Evolutionary conservation across 805 yeast species (phyloP), one percentile per base, ranked within the genome.

Genomic region (Saccharomycopsis oosterbeekiorum): DNA sequence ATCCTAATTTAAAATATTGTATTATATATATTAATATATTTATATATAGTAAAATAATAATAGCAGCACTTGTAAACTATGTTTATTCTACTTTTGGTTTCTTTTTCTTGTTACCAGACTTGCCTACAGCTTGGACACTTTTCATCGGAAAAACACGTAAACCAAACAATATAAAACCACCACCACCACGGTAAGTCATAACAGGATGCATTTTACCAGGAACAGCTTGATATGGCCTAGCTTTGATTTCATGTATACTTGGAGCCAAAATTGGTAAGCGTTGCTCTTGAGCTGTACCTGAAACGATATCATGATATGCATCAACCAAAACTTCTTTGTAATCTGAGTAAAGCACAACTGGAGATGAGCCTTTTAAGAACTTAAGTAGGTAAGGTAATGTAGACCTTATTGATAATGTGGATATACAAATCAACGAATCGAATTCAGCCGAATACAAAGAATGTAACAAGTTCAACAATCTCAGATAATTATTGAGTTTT

Each of bases 171-270:
- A 94, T 71, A 71, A 84, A 93, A 0, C 99, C 99, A 40, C 97
- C 98, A 62, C 87, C 92, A 6, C 96, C 91, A 68, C 89, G 80
- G 79, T 86, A 84, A 0, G 97, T 89, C 99, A 94, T 94, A 63
- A 85, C 70, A 0, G 99, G 99, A 72, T 94, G 99, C 68, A 93
- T 77, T 70, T 96, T 84, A 8, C 98, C 99, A 19, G 96, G 89
- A 36, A 93, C 83, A 2, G 97, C 90, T 75, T 94, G 99, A 71
- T 87, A 92, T 57, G 85, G 85, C 65, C 97, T 81, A 12, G 88
- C 94, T 64, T 89, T 79, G 0, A 96, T 83, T 71, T 92, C 97
- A 64, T 81, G 78, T 24, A 93, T 83, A 15, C 89, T 82, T 4
- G 97, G 96, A 0, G 94, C 93, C 67, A 94, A 76, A 10, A 89